Evolutionary conservation across 1,284 basidiomycete genomes (phyloP).

Genomic region (Phellopilus nigrolimitatus): DNA sequence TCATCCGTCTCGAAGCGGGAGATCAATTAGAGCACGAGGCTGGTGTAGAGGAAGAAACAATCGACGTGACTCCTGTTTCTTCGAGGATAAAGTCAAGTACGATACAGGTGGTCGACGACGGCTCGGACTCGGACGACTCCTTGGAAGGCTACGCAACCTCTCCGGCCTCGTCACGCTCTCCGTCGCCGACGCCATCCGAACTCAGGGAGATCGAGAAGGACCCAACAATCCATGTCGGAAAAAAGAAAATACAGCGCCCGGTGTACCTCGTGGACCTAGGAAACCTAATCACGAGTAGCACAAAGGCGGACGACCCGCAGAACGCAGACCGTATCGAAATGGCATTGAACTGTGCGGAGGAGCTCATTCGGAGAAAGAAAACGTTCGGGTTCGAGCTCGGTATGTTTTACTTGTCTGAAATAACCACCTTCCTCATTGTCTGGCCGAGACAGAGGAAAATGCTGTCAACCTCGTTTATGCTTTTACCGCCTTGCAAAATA

Average conservation of each 20-base stretch:
- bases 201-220: conserved; percentile 82
- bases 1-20: conserved; percentile 6
- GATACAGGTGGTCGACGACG: conserved; percentile 26
- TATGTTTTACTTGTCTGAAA: conserved; percentile 31
- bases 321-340: conserved; percentile 76
- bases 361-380: conserved; percentile 75
- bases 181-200: conserved; percentile 76
- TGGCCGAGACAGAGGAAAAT: conserved; percentile 83
- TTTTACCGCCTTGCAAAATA: conserved; percentile 75
- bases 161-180: conserved; percentile 62
- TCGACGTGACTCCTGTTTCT: background rate
- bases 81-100: background rate
- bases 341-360: conserved; percentile 73
- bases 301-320: conserved; percentile 52
- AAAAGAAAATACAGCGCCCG: conserved; percentile 65
- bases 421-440: conserved; percentile 7
- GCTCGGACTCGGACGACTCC: conserved; percentile 78
- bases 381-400: conserved; percentile 83
- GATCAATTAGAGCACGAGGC: conserved; percentile 16
- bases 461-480: conserved; percentile 77
- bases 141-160: conserved; percentile 68
- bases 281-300: conserved; percentile 55
- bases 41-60: conserved; percentile 18
- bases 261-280: conserved; percentile 82
- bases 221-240: conserved; percentile 64